phyloP scores from a whole-genome alignment of 169 alveolate genomes.

The Eimeria sp. region DNA sequence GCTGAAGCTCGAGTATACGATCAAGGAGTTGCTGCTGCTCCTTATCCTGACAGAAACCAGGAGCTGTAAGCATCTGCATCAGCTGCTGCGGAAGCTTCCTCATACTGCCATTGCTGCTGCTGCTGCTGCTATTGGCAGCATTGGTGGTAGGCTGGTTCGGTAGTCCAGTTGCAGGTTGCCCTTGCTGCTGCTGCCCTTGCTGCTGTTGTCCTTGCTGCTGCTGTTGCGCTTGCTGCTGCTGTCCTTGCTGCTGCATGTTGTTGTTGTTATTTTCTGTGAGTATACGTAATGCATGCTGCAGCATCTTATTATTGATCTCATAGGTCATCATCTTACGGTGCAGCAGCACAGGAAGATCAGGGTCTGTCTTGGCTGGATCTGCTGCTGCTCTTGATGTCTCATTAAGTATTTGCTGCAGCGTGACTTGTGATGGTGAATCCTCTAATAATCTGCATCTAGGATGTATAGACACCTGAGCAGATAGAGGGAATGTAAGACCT shows the following conservation, averaged over 20 bases:
- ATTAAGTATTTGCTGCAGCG: slow-evolving; percentile 84
- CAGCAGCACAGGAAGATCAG: slow-evolving; percentile 85
- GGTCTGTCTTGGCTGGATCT: slow-evolving; percentile 52
- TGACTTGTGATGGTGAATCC: slow-evolving; percentile 81
- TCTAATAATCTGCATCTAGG: slow-evolving; percentile 87
- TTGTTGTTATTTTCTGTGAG: not conserved
- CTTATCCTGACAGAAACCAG: slow-evolving; percentile 20
- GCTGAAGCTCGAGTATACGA: slow-evolving; percentile 15
- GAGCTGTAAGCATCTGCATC: not conserved
- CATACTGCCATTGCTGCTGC: no score
- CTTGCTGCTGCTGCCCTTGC: slow-evolving; percentile 19
- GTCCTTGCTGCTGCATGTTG: no score
- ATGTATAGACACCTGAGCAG: slow-evolving; percentile 84
- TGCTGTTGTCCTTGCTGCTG: not conserved
- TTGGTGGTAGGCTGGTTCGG: not conserved
- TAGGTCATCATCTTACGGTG: slow-evolving; percentile 83
- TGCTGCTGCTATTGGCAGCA: not conserved
- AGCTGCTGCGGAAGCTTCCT: slow-evolving; percentile 5
- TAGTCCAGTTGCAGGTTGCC: not conserved
- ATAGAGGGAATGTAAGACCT: slow-evolving; percentile 84
- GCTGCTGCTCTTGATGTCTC: slow-evolving; percentile 73
- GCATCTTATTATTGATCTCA: not conserved
- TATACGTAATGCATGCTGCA: not conserved
- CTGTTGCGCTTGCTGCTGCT: no score
- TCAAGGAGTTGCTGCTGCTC: slow-evolving; percentile 13